phyloP scores from a whole-genome alignment of 2,329 filamentous ascomycete genomes.

The Hymenoscyphus repandus region DNA sequence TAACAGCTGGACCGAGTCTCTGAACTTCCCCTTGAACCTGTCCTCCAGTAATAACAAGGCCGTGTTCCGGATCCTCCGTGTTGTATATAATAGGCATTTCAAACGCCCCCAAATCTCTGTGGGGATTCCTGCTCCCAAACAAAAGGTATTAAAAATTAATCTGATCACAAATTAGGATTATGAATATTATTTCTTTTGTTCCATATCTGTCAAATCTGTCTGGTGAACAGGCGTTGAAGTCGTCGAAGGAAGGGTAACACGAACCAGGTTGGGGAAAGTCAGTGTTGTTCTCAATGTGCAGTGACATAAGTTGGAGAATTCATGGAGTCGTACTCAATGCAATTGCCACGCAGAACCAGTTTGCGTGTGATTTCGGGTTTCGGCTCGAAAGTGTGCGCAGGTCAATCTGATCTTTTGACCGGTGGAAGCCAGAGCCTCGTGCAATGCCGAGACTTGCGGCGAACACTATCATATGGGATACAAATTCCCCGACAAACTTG shows the following conservation, averaged over 20 bases:
- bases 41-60: not conserved
- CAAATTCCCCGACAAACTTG: not conserved
- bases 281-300: too few relatives aligned
- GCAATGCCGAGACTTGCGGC: too few relatives aligned
- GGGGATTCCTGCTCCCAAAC: not conserved
- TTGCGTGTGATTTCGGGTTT: too few relatives aligned
- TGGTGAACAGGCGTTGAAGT: not conserved
- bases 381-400: too few relatives aligned
- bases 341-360: too few relatives aligned
- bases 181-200: not conserved
- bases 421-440: too few relatives aligned
- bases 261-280: too few relatives aligned
- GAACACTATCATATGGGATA: not conserved
- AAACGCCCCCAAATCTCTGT: not conserved
- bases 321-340: too few relatives aligned
- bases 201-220: not conserved
- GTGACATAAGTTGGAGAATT: too few relatives aligned
- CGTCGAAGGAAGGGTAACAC: not conserved
- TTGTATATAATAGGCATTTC: not conserved
- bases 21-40: not conserved
- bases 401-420: too few relatives aligned
- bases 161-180: not conserved
- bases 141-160: not conserved
- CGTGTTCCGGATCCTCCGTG: not conserved
- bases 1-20: conserved; percentile 6